Evolutionary conservation across 305 asterid genomes (phyloP), one percentile per base, ranked within the genome.

Genomic region (Solanum hybrid): DNA sequence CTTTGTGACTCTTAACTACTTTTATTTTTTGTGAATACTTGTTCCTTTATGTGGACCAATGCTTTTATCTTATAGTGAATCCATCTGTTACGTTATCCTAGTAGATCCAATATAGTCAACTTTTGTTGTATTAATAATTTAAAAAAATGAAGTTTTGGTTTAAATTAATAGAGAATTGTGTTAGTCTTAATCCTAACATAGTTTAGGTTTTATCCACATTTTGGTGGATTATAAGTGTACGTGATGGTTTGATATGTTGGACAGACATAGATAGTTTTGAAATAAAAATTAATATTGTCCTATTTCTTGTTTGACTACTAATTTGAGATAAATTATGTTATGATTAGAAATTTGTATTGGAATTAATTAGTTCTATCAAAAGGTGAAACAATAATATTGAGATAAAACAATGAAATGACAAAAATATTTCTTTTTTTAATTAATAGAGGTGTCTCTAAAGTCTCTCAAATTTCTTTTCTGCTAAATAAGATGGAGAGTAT

Each of bases 51-150:
- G 24, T 26, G 69, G 40, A 84, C 42, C 75, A 51, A 84, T 51
- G 75, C 26, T 11, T 84, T 84, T 9, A 84, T 84, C 87, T 51
- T 45, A 45, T 84, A 45, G 87, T 84, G 87, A 81, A 84, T 84
- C 42, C 87, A 84, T 84, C 24, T 51, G 19, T 31, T 84, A 56
- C 27, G 42, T 51, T 84, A 6, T 51, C 87, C 10, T 27, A 85
- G 29, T 27, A 84, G 22, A 85, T 85, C 72, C 22, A 56, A 85
- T 19, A 31, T 56, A 2, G 76, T 85, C 38, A 15, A 29, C 13
- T 84, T 82, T 81, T 15, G 4, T 29, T 82, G 17, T 7, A 6
- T 80, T 81, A 13, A 45, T 5, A 56, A 34, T 84, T n/a, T 40
- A 0, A 40, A 40, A 40, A 56, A 27, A 27, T 82, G 1, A 10